phyloP scores from a whole-genome alignment of 495 filamentous ascomycete species.

The Penicillium tannophilum region DNA sequence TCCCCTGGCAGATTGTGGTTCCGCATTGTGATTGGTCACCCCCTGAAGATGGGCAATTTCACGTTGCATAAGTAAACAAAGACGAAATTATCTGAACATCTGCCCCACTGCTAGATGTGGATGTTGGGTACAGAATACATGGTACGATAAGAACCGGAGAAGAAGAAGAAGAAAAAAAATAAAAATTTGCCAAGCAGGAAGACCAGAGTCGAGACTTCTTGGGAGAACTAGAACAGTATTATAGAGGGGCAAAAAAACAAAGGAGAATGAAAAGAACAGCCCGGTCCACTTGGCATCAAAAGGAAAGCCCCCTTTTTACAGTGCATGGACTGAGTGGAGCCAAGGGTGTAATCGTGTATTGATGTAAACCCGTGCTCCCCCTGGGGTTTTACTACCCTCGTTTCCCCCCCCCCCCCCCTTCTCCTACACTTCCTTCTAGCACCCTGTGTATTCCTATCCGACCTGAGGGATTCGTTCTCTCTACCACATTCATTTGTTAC shows the following conservation, averaged over 20 bases:
- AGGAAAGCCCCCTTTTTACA: not conserved
- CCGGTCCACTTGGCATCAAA: not conserved
- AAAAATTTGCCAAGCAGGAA: too few relatives aligned
- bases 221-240: too few relatives aligned
- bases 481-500: slow-evolving; percentile 45
- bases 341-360: not conserved
- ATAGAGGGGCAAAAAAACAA: not conserved
- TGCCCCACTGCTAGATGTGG: not conserved
- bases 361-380: not conserved
- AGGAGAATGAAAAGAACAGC: not conserved
- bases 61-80: not conserved
- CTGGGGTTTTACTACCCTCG: slow-evolving; percentile 17
- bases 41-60: not conserved
- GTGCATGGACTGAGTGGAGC: slow-evolving; percentile 1
- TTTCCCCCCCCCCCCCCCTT: slow-evolving; percentile 22
- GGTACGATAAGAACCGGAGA: too few relatives aligned
- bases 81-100: not conserved
- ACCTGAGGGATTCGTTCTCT: slow-evolving; percentile 51
- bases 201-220: too few relatives aligned
- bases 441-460: slow-evolving; percentile 42
- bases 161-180: too few relatives aligned
- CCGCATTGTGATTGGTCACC: not conserved
- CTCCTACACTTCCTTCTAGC: slow-evolving; percentile 25
- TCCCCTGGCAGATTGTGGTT: not conserved
- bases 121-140: not conserved